Evolutionary conservation across 2,329 filamentous ascomycete genomes (phyloP).

Genomic region (Aspergillus tanneri): DNA sequence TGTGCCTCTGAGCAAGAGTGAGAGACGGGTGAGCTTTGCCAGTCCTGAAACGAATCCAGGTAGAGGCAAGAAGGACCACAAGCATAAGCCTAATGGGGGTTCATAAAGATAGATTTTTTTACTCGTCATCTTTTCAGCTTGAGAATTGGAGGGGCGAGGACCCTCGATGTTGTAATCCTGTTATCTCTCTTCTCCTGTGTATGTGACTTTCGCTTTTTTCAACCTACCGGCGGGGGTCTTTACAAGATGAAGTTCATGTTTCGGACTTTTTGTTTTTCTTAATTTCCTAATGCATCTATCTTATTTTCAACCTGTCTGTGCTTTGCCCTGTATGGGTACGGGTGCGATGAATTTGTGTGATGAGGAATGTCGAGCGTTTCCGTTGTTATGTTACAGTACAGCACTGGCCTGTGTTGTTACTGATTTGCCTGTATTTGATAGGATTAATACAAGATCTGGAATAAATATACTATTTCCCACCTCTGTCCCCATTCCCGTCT

Average conservation of each 20-base stretch:
- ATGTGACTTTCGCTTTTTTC: background rate
- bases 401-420: slow-evolving; percentile 2
- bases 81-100: slow-evolving; percentile 23
- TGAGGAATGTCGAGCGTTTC: slow-evolving; percentile 7
- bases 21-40: slow-evolving; percentile 40
- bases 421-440: slow-evolving; percentile 3
- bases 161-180: slow-evolving; percentile 11
- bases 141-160: background rate
- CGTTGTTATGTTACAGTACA: slow-evolving; percentile 4
- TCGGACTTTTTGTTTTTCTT: background rate
- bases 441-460: background rate
- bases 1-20: slow-evolving; percentile 32
- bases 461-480: background rate
- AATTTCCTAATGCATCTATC: too few relatives aligned
- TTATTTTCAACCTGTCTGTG: background rate
- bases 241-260: background rate
- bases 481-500: background rate
- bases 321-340: background rate
- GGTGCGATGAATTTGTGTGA: slow-evolving; percentile 3
- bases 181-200: slow-evolving; percentile 11
- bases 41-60: slow-evolving; percentile 33
- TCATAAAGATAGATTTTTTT: slow-evolving; percentile 19
- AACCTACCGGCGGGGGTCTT: too few relatives aligned
- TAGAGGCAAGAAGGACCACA: slow-evolving; percentile 29
- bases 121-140: slow-evolving; percentile 3